Base-by-base conservation (phyloP, 306 rosid species). In the Glycyrrhiza uralensis region DNA sequence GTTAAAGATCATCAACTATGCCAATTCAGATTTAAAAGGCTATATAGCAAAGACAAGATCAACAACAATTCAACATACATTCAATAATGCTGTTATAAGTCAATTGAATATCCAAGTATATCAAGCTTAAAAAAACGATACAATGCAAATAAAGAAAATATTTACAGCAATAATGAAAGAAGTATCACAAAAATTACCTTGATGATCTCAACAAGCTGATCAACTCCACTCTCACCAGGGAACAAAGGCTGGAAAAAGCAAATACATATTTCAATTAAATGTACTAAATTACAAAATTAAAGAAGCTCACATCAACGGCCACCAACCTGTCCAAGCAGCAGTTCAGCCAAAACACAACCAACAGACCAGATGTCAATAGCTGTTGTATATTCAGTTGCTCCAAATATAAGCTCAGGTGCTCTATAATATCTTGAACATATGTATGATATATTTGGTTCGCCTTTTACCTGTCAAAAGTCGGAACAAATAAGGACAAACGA, bases 371-470 rank as follows among this genome's bases (percentile, higher is more conserved):
- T 75, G 36, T 93, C 98, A 84, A 93, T 93, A 51, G 98, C 98
- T 13, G 93, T 64, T 51, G 93, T 90, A 79, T 93, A 93, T 76
- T 93, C 98, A 42, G 98, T 93, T 71, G 98, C 98, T 81, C 98
- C 98, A 87, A 93, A 93, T 76, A 93, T 93, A 56, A 93, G 97
- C 84, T 93, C 98, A 3, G 98, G 98, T 63, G 98, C 98, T 82
- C 98, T 85, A 22, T 93, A 93, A 52, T 93, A 93, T 81, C 98
- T 89, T 57, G 98, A 93, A 76, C 98, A 93, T 69, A 93, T 93
- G 61, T 93, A 93, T 0, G 98, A 93, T 78, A 93, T 93, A 71
- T 93, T 93, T 76, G 98, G 98, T 82, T 93, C 98, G 33, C 97
- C 97, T 86, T 90, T 90, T 28, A 93, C 97, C 98, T 93, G 85